phyloP scores from a whole-genome alignment of 2,329 filamentous ascomycete genomes.

The Amylocarpus encephaloides region DNA sequence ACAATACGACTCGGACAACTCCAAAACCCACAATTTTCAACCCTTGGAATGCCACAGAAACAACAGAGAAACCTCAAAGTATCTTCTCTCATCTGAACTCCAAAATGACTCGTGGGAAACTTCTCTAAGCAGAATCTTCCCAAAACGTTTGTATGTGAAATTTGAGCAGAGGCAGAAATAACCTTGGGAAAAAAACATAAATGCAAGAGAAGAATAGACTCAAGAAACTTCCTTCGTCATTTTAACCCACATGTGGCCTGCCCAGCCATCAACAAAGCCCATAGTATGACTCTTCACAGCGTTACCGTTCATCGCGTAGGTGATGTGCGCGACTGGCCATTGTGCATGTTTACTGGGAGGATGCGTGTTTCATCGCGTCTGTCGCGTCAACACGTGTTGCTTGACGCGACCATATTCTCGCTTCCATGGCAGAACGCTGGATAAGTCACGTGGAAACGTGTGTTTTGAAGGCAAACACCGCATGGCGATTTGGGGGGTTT shows the following conservation, averaged over 20 bases:
- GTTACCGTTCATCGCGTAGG: not conserved
- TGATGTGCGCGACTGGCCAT: not conserved
- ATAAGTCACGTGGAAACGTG: slow-evolving; percentile 3
- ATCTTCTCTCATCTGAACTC: slow-evolving; percentile 1
- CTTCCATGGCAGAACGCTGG: not conserved
- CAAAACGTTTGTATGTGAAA: not conserved
- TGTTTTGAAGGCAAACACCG: not conserved
- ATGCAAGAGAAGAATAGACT: not conserved
- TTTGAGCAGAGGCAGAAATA: not conserved
- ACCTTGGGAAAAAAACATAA: not conserved
- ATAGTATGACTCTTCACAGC: slow-evolving; percentile 2
- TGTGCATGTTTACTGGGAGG: not conserved
- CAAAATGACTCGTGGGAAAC: not conserved
- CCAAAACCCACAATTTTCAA: slow-evolving; percentile 1
- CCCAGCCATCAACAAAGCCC: not conserved
- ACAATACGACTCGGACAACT: not conserved
- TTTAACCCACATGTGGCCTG: not conserved
- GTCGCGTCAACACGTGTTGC: not conserved
- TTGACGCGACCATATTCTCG: not conserved
- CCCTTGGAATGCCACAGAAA: not conserved
- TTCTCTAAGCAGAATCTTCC: not conserved
- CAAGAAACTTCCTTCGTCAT: not conserved
- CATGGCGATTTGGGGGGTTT: no score
- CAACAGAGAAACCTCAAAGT: not conserved
- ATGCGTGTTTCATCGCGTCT: slow-evolving; percentile 2